Percentiles rank a stretch among this genome's conserved stretches.
These are phyloP conservation scores for Fusarium cicatricum DNA, from an alignment of 2,329 filamentous ascomycete species.

Conservation along the genomic window DNA sequence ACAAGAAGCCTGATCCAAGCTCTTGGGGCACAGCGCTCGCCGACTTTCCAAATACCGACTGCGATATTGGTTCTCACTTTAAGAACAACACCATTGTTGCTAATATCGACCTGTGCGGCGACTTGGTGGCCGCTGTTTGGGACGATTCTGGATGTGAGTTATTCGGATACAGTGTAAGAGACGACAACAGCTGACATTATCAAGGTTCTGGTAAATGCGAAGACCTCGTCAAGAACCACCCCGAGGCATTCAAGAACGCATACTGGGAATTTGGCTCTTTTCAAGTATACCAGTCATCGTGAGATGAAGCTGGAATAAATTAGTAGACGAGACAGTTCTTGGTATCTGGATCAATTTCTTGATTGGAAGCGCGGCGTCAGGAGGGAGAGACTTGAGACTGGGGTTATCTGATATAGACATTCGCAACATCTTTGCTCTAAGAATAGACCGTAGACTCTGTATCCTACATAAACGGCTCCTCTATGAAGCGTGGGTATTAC, in stretches of 20 bases:
- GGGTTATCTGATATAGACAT: conserved; percentile 1
- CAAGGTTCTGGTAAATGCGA: conserved; percentile 63
- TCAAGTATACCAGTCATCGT: conserved; percentile 59
- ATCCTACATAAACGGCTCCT: conserved; percentile 27
- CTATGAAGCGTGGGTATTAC: conserved; percentile 32
- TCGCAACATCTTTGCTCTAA: conserved; percentile 7
- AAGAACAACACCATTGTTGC: conserved; percentile 71
- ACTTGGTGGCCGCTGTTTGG: conserved; percentile 59
- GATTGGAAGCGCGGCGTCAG: conserved; percentile 37
- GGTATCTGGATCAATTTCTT: background rate
- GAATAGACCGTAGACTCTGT: conserved; percentile 18
- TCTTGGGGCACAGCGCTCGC: conserved; percentile 69
- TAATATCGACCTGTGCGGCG: conserved; percentile 72
- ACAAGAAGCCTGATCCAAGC: conserved; percentile 64
- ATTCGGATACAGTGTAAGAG: too few species aligned
- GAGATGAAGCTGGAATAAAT: background rate
- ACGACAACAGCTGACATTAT: conserved; percentile 7
- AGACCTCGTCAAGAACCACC: conserved; percentile 66
- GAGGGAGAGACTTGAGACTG: background rate
- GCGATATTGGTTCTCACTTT: conserved; percentile 67
- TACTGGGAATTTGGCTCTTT: conserved; percentile 73
- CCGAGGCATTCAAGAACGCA: conserved; percentile 62
- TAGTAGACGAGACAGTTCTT: background rate
- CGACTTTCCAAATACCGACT: conserved; percentile 71
- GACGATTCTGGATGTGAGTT: conserved; percentile 55